Conservation (phyloP, 371 early-diverging fungal genomes). For the Catenaria anguillulae region DNA sequence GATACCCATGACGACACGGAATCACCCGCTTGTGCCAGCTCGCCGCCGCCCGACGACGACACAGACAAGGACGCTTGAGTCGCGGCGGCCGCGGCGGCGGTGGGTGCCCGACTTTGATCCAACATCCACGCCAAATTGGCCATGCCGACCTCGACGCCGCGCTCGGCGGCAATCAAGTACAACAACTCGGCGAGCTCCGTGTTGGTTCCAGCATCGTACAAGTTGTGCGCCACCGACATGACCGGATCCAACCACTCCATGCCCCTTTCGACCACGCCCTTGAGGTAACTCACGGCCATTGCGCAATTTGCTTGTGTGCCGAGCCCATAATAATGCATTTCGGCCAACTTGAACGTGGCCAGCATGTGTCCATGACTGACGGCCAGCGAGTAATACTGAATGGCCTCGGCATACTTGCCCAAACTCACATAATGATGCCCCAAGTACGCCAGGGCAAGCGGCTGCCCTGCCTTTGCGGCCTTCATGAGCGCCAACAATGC, state of each 20-base stretch:
- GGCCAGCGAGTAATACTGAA: slow-evolving; percentile 23
- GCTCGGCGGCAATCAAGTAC: slow-evolving; percentile 70
- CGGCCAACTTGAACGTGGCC: slow-evolving; percentile 56
- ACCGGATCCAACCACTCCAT: slow-evolving; percentile 59
- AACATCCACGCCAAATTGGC: slow-evolving; percentile 77
- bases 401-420: slow-evolving; percentile 11
- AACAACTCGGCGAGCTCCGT: slow-evolving; percentile 46
- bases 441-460: slow-evolving; percentile 26
- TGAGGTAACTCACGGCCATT: slow-evolving; percentile 49
- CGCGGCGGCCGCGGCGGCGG: too few species aligned
- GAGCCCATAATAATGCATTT: slow-evolving; percentile 37
- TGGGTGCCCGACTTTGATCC: slow-evolving; percentile 29
- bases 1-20: too few species aligned
- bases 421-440: slow-evolving; percentile 8
- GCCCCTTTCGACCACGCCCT: slow-evolving; percentile 64
- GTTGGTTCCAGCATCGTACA: slow-evolving; percentile 28
- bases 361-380: slow-evolving; percentile 43
- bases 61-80: too few species aligned
- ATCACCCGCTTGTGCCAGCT: too few species aligned
- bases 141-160: slow-evolving; percentile 67
- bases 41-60: background rate
- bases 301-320: slow-evolving; percentile 27
- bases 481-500: slow-evolving; percentile 25
- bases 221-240: slow-evolving; percentile 36
- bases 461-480: slow-evolving; percentile 30